Evolutionary conservation across 73 alveolate species (phyloP), one percentile per base, ranked within the genome.

Genomic region (Blepharisma japonicum): DNA sequence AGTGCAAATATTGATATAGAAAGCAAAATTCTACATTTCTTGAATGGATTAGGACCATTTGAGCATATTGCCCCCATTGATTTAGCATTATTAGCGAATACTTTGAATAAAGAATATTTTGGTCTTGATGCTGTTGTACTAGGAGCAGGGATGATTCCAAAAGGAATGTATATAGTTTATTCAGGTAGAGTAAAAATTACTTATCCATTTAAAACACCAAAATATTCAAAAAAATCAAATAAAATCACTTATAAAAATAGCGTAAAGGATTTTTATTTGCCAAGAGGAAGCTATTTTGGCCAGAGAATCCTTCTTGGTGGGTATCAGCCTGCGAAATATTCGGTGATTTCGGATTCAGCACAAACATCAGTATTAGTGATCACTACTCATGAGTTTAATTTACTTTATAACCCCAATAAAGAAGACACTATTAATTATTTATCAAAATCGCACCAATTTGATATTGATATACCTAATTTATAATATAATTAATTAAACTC

Each of bases 141-240:
- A 9, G 46, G 23, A 61, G 50, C 14, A 2, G 74, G 74, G 46
- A 25, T 14, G 23, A 20, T 61, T 25, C 74, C 74, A 9, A 61
- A 61, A 61, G 74, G 74, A 61, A n/a, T 61, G 14, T 61, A 61
- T 5, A 61, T 61, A 14, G 23, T 61, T 20, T 61, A 18, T 61
- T 61, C 74, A 18, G 74, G 74, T 20, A 51, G 66, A 4, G 66
- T 51, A 14, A 51, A 51, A 51, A 51, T 51, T 18, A 51, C n/a
- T 11, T 51, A 51, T 18, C 66, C 66, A 14, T 11, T 18, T 14
- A 51, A 51, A 51, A 11, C n/a, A 1, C n/a, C 21, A 18, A 51
- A 18, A 14, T 51, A 51, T 4, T 51, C 66, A 0, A 51, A 51
- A 18, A 18, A 14, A 1, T 51, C 21, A 18, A 51, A 51, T 14